phyloP scores from a whole-genome alignment of 192 early-diverging fungal species.

The Podila minutissima region DNA sequence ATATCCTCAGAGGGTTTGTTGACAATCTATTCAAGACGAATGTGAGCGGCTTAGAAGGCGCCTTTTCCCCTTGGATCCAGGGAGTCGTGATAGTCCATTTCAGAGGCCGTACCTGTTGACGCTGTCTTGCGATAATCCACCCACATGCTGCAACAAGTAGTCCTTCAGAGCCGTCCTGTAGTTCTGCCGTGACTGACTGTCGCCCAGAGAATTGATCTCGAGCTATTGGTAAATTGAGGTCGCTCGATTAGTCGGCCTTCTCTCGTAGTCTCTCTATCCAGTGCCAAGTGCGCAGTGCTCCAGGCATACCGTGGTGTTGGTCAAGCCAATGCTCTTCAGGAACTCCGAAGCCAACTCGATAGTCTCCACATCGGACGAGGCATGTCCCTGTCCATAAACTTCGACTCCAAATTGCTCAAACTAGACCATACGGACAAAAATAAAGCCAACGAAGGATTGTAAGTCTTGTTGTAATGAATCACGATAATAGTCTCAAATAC shows the following conservation, averaged over 20 bases:
- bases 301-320: slow-evolving; percentile 14
- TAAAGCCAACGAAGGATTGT: not conserved
- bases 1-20: slow-evolving; percentile 69
- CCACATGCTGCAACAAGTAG: slow-evolving; percentile 52
- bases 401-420: slow-evolving; percentile 80
- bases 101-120: slow-evolving; percentile 37
- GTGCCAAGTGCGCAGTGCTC: not conserved
- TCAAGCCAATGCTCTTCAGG: slow-evolving; percentile 51
- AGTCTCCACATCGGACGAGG: slow-evolving; percentile 67
- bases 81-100: not conserved
- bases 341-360: slow-evolving; percentile 64
- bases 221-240: slow-evolving; percentile 20
- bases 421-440: slow-evolving; percentile 24
- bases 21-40: slow-evolving; percentile 37
- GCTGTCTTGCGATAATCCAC: slow-evolving; percentile 62
- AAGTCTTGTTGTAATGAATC: not conserved
- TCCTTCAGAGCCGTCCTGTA: slow-evolving; percentile 58
- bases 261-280: too few species aligned
- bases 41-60: not conserved
- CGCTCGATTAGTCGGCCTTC: too few species aligned
- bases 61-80: not conserved
- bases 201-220: slow-evolving; percentile 57
- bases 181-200: slow-evolving; percentile 40
- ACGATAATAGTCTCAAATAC: not conserved
- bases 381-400: slow-evolving; percentile 59